Conservation (phyloP, 148 eudicot genomes). For the Rhododendron kiyosumense region DNA sequence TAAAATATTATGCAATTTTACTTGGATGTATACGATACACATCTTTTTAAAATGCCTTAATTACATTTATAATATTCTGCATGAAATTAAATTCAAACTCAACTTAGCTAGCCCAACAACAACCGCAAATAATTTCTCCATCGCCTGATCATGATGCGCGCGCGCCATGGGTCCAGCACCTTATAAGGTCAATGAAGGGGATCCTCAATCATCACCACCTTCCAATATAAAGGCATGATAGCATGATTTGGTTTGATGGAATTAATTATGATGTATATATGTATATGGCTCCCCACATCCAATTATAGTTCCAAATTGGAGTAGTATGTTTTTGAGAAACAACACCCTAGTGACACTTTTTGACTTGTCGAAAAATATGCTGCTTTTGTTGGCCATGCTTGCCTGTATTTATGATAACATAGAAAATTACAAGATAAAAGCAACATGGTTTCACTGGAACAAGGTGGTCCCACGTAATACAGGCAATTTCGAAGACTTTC, state of each 20-base stretch:
- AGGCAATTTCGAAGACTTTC: background rate
- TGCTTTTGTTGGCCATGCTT: slow-evolving; percentile 11
- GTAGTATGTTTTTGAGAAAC: background rate
- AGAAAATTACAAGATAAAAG: background rate
- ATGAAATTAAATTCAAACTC: background rate
- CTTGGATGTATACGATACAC: background rate
- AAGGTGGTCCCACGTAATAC: background rate
- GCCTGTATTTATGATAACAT: background rate
- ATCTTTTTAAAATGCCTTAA: background rate
- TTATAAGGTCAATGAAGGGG: background rate
- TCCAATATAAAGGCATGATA: background rate
- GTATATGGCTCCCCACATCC: background rate
- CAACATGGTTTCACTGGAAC: background rate
- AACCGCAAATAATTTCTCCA: background rate
- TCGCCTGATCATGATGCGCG: background rate
- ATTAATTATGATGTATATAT: background rate
- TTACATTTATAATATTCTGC: too few relatives aligned
- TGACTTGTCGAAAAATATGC: background rate
- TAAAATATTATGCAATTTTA: background rate
- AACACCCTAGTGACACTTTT: background rate
- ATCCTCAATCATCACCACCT: background rate
- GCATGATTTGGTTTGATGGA: background rate
- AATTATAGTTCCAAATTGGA: background rate
- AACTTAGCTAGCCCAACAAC: background rate
- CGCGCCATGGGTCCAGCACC: slow-evolving; percentile 1